phyloP scores from a whole-genome alignment of 768 basidiomycete species.

The Albatrellus ellisii region DNA sequence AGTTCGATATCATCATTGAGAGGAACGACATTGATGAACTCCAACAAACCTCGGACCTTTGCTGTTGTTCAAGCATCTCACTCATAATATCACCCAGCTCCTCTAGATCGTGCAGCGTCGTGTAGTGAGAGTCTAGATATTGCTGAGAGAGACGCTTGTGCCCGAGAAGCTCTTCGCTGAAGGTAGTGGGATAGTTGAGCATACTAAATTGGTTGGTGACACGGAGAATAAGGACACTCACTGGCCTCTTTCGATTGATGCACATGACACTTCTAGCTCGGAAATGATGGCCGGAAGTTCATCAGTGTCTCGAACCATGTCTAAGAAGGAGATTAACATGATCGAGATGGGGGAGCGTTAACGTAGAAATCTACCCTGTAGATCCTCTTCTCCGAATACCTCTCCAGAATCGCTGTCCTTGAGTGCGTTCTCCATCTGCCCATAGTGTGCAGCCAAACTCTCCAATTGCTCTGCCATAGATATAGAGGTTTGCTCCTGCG shows the following conservation, averaged over 20 bases:
- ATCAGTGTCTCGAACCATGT: conserved; percentile 71
- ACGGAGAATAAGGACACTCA: conserved; percentile 25
- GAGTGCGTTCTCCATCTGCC: conserved; percentile 59
- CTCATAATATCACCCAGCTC: conserved; percentile 70
- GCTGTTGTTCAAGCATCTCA: conserved; percentile 61
- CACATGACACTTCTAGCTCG: conserved; percentile 50
- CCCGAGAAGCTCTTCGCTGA: conserved; percentile 37
- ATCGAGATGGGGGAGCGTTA: background rate
- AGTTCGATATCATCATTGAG: background rate
- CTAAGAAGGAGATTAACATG: conserved; percentile 23
- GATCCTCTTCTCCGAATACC: conserved; percentile 51
- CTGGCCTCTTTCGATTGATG: conserved; percentile 42
- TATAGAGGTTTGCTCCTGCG: conserved; percentile 43
- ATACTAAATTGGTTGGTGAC: too few species aligned
- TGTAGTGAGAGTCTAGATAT: conserved; percentile 35
- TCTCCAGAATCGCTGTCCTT: conserved; percentile 60
- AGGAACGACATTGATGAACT: background rate
- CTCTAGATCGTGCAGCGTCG: conserved; percentile 51
- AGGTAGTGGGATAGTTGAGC: background rate
- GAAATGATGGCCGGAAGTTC: conserved; percentile 64
- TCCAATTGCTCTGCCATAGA: conserved; percentile 69
- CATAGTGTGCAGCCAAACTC: conserved; percentile 61
- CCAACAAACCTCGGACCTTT: conserved; percentile 45
- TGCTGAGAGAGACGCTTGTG: conserved; percentile 30
- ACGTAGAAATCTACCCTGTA: conserved; percentile 33